Evolutionary conservation across 495 filamentous ascomycete species (phyloP).

Genomic region (Xylaria sp.): DNA sequence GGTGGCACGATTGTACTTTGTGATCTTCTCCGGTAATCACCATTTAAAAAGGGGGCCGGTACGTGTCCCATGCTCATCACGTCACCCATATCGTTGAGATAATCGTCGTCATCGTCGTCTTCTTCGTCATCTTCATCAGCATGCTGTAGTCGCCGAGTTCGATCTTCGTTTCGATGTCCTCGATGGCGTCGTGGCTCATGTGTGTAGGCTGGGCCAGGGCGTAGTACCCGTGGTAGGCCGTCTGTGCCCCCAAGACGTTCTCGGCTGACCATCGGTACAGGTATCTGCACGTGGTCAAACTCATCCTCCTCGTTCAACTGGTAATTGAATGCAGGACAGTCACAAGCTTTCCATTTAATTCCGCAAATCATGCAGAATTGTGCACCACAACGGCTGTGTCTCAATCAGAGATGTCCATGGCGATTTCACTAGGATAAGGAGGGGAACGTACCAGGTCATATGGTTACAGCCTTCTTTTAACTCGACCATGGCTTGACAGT

Average conservation of each 20-base stretch:
- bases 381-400: constrained; percentile 70
- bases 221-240: constrained; percentile 30
- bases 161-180: constrained; percentile 62
- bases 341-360: constrained; percentile 78
- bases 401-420: constrained; percentile 26
- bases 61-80: constrained; percentile 49
- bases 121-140: constrained; percentile 49
- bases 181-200: constrained; percentile 55
- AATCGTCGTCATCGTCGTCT: constrained; percentile 49
- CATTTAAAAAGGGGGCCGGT: constrained; percentile 52
- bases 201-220: constrained; percentile 54
- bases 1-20: constrained; percentile 49
- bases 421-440: neutral
- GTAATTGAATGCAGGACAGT: constrained; percentile 82
- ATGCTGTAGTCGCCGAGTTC: constrained; percentile 62
- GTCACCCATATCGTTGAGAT: constrained; percentile 47
- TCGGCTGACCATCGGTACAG: constrained; percentile 43
- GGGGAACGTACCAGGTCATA: constrained; percentile 73
- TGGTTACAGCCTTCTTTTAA: constrained; percentile 83
- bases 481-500: constrained; percentile 78
- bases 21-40: constrained; percentile 53
- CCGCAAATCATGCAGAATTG: constrained; percentile 87
- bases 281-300: constrained; percentile 64
- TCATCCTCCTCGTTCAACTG: constrained; percentile 63
- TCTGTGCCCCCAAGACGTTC: constrained; percentile 34